Percentiles rank a stretch among this genome's conserved stretches.
These are phyloP conservation scores for Lasiosphaeria ovina DNA, from an alignment of 495 filamentous ascomycete genomes.

Conservation along the genomic window DNA sequence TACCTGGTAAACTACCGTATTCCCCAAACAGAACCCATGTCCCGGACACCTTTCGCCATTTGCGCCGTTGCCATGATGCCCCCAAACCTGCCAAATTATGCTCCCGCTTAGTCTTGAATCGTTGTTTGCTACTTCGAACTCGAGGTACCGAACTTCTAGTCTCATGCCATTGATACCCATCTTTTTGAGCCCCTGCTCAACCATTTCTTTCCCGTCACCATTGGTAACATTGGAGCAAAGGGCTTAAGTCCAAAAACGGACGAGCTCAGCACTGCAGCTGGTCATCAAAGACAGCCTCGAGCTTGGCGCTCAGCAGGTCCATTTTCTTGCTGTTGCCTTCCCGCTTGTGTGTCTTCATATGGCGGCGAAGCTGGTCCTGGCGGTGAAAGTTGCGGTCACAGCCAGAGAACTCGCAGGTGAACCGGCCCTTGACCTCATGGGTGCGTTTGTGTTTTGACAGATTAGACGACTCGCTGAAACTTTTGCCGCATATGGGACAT, in stretches of 20 bases:
- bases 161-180: no score
- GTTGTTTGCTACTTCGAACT: neutral
- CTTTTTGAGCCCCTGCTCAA: no score
- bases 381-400: constrained; percentile 56
- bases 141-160: no score
- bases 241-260: no score
- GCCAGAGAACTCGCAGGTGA: constrained; percentile 43
- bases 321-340: constrained; percentile 14
- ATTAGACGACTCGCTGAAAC: constrained; percentile 57
- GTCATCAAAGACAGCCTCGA: constrained; percentile 11
- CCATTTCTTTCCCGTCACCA: no score
- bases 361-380: constrained; percentile 52
- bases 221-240: no score
- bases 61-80: constrained; percentile 1
- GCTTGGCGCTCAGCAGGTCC: constrained; percentile 5
- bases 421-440: constrained; percentile 49
- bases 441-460: constrained; percentile 53
- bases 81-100: neutral
- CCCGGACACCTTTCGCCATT: neutral
- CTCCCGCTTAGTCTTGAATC: no score
- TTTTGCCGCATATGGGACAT: constrained; percentile 48
- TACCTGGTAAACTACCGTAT: no score
- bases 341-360: constrained; percentile 40
- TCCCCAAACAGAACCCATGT: neutral
- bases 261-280: neutral